Evolutionary conservation across 2,329 filamentous ascomycete species (phyloP).

Genomic region (Ophioceras dolichostomum): DNA sequence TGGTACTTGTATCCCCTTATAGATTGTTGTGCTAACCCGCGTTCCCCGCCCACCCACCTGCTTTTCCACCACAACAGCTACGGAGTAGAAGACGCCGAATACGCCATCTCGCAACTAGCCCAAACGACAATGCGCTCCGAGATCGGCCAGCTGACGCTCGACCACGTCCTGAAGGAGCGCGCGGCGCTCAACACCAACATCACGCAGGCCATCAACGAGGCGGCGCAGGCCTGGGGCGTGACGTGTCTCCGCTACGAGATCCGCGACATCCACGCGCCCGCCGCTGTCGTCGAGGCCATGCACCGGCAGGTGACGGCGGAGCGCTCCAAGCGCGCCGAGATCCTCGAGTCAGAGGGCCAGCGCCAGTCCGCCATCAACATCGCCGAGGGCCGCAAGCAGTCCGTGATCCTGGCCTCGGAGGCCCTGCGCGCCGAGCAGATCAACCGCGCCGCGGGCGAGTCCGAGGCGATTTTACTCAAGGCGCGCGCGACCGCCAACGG

Average conservation of each 20-base stretch:
- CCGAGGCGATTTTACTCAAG: conserved; percentile 79
- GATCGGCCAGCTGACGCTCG: conserved; percentile 90
- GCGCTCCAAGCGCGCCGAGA: conserved; percentile 93
- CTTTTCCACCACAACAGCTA: conserved; percentile 47
- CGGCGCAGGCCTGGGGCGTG: conserved; percentile 92
- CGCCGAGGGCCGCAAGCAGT: conserved; percentile 93
- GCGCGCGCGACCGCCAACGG: conserved; percentile 76
- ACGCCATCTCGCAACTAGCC: conserved; percentile 93
- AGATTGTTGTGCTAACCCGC: conserved; percentile 2
- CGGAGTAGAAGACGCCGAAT: conserved; percentile 95
- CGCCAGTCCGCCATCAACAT: conserved; percentile 98
- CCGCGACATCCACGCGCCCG: conserved; percentile 91
- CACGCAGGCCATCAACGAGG: conserved; percentile 97
- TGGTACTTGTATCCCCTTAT: not conserved
- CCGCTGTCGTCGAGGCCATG: conserved; percentile 91
- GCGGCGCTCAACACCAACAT: conserved; percentile 95
- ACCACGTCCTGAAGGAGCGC: conserved; percentile 96
- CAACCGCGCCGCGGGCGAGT: conserved; percentile 85
- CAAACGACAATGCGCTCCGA: conserved; percentile 99
- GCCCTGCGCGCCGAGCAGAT: conserved; percentile 83
- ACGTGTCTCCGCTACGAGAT: conserved; percentile 96
- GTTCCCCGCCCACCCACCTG: not conserved
- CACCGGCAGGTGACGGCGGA: conserved; percentile 96
- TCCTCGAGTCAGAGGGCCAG: conserved; percentile 93
- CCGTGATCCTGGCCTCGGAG: conserved; percentile 90